A percentile compares a stretch with the other conserved stretches of the same genome.
These are phyloP conservation scores for Lanzia echinophila DNA, from an alignment of 2,329 filamentous ascomycete genomes.

Conservation along the genomic window DNA sequence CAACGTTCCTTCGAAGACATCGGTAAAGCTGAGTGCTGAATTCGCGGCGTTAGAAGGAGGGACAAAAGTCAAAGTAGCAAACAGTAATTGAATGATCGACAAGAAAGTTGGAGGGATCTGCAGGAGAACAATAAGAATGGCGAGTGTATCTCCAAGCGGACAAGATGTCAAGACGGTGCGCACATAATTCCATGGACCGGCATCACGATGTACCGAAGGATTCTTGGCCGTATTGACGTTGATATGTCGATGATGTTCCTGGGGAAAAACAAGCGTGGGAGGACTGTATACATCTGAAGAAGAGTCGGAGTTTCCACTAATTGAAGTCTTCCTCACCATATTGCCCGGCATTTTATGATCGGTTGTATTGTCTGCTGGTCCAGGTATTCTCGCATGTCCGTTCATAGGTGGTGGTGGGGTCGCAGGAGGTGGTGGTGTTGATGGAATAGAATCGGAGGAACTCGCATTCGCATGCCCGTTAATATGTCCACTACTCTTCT, in stretches of 20 bases:
- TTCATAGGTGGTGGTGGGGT: slow-evolving; percentile 35
- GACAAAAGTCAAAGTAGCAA: slow-evolving; percentile 88
- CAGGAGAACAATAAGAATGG: slow-evolving; percentile 91
- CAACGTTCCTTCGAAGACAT: slow-evolving; percentile 83
- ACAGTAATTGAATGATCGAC: slow-evolving; percentile 84
- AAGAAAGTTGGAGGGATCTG: slow-evolving; percentile 84
- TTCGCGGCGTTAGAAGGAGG: slow-evolving; percentile 74
- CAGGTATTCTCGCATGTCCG: slow-evolving; percentile 25
- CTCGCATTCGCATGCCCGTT: slow-evolving; percentile 43
- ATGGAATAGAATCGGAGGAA: slow-evolving; percentile 25
- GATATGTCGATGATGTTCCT: slow-evolving; percentile 56
- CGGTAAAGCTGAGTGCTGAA: slow-evolving; percentile 65
- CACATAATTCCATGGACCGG: slow-evolving; percentile 68
- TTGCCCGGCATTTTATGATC: slow-evolving; percentile 33
- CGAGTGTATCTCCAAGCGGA: slow-evolving; percentile 89
- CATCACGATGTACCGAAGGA: slow-evolving; percentile 60
- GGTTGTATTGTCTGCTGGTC: slow-evolving; percentile 19
- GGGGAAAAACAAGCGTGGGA: slow-evolving; percentile 33
- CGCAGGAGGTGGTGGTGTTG: slow-evolving; percentile 34
- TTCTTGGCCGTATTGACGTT: slow-evolving; percentile 65
- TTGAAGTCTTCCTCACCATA: slow-evolving; percentile 40
- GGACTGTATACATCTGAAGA: slow-evolving; percentile 42
- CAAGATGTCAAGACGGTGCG: slow-evolving; percentile 84
- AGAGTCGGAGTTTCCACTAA: slow-evolving; percentile 49
- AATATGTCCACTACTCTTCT: slow-evolving; percentile 49